Evolutionary conservation across 768 basidiomycete species (phyloP), one percentile per base, ranked within the genome.

Genomic region (Lanmaoa rubissima): DNA sequence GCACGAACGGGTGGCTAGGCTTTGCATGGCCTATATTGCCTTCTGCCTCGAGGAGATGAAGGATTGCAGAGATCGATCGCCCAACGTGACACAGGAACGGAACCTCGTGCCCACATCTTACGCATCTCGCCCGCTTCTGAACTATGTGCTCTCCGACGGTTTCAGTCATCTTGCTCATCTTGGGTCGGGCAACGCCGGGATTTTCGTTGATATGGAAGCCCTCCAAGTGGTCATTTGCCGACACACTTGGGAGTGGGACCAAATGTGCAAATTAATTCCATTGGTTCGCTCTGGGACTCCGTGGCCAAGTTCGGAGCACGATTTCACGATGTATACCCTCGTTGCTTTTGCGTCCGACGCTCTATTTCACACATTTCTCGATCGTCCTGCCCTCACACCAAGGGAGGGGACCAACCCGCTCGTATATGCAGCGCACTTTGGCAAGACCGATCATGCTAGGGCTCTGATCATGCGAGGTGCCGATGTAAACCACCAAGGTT

Each of bases 81-180:
- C 38, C 6, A 16, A 1, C 5, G 4, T 4, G 1, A 31, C 26
- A 19, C n/a, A 16, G 36, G 39, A 62, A 34, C 26, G 0, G 2
- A 1, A 24, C 26, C 10, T 19, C 9, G 1, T 5, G 1, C 16
- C 41, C 1, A 46, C 45, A 3, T 48, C n/a, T 1, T 16, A 36
- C 4, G 0, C 4, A 5, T 45, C 45, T 19, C 54, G 35, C 0
- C 62, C 55, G 1, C 51, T 64, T 38, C 26, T 50, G 14, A 31
- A 19, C 26, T 64, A 64, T 11, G 54, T 64, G 3, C 52, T 64
- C 11, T 56, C 62, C 0, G 1, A 57, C 28, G 60, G 60, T 0
- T 57, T 61, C 6, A 41, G 5, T n/a, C 60, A 61, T 21, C 60
- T 61, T 6, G 19, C 43, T 11, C 21, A 49, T 32, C 49, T 61